These are phyloP conservation scores for Trypanosoma theileri DNA, from an alignment of 208 protist species.

Conservation along the genomic window DNA sequence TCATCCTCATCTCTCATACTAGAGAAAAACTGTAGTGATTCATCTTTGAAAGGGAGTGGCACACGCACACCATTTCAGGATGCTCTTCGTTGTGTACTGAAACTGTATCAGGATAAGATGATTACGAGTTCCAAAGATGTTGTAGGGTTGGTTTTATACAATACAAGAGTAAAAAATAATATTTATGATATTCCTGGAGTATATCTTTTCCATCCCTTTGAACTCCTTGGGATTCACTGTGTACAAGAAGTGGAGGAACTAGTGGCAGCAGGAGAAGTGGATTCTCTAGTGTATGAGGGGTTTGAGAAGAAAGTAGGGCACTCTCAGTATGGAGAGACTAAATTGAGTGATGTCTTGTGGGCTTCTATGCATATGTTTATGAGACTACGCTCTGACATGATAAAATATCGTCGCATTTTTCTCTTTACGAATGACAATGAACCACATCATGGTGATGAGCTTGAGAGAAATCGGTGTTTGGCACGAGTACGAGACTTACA, in stretches of 20 bases:
- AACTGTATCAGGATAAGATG: constrained; percentile 66
- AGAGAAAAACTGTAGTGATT: neutral
- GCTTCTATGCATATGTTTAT: constrained; percentile 71
- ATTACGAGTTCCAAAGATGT: constrained; percentile 55
- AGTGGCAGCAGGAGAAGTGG: constrained; percentile 34
- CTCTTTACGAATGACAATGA: constrained; percentile 86
- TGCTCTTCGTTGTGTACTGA: constrained; percentile 48
- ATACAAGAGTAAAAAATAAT: constrained; percentile 41
- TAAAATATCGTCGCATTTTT: constrained; percentile 68
- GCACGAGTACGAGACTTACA: constrained; percentile 43
- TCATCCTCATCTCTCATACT: too few species aligned
- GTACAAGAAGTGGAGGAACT: constrained; percentile 66
- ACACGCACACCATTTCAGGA: constrained; percentile 36
- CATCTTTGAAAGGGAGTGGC: neutral
- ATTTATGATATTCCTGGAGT: constrained; percentile 51
- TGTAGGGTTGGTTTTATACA: constrained; percentile 75
- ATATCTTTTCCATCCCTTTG: constrained; percentile 59
- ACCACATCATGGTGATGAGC: constrained; percentile 42
- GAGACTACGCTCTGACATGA: constrained; percentile 13
- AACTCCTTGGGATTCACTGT: constrained; percentile 28
- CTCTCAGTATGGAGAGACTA: constrained; percentile 3
- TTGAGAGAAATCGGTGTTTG: constrained; percentile 42
- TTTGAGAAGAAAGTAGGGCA: constrained; percentile 29
- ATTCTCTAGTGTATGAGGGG: constrained; percentile 30
- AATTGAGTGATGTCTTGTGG: constrained; percentile 67